Percentiles rank a stretch among this genome's conserved stretches.
Evolutionary conservation across 305 asterid genomes (phyloP).

Genomic region (Fraxinus ornus): DNA sequence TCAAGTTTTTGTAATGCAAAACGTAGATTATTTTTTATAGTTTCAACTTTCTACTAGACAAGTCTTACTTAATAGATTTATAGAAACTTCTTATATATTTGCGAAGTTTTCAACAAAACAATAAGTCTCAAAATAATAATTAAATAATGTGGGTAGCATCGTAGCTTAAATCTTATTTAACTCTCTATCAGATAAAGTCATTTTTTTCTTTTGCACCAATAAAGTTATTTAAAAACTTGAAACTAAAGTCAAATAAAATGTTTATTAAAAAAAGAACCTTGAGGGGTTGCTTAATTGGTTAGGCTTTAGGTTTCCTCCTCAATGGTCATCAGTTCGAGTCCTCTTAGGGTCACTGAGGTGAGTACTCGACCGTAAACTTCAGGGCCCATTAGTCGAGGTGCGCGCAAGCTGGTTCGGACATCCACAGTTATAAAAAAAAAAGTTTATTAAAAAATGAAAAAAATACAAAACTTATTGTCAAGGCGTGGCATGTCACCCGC

Average conservation of each 20-base stretch:
- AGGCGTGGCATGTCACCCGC: background rate
- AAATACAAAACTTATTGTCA: background rate
- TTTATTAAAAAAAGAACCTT: too few relatives aligned
- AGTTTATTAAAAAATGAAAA: background rate
- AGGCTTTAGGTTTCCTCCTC: too few relatives aligned
- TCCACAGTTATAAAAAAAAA: too few relatives aligned
- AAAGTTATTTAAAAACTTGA: background rate
- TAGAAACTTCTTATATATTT: too few relatives aligned
- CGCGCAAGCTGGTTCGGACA: too few relatives aligned
- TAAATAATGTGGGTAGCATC: background rate
- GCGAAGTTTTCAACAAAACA: background rate
- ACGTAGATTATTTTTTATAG: background rate
- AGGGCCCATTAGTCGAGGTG: too few relatives aligned
- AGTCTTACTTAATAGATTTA: background rate
- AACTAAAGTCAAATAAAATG: background rate
- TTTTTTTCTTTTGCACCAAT: background rate
- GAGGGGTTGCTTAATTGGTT: too few relatives aligned
- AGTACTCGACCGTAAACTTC: too few relatives aligned
- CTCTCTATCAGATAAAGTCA: background rate
- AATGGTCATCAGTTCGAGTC: too few relatives aligned
- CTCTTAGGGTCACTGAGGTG: too few relatives aligned
- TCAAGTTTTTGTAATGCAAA: background rate
- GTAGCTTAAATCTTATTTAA: background rate
- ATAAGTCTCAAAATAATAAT: background rate
- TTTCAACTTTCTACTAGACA: background rate